phyloP scores from a whole-genome alignment of 805 yeast species.

The Isabelozyma rhagii region DNA sequence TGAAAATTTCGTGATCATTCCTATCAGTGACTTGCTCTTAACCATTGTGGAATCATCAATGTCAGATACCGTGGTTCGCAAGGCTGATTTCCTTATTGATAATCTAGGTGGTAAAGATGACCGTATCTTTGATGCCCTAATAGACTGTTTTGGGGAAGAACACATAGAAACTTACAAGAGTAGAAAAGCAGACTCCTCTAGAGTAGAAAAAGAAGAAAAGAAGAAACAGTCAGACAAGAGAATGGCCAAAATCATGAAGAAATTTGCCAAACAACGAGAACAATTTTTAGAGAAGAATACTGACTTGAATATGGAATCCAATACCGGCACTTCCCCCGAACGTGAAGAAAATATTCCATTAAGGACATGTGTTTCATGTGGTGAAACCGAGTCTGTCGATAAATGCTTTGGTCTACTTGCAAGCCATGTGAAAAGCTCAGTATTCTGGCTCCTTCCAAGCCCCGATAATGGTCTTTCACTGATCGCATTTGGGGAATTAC shows the following conservation, averaged over 20 bases:
- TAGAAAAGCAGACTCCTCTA: slow-evolving; percentile 38
- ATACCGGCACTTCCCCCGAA: slow-evolving; percentile 1
- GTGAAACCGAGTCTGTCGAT: slow-evolving; percentile 43
- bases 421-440: slow-evolving; percentile 42
- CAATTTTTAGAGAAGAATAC: slow-evolving; percentile 41
- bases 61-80: slow-evolving; percentile 45
- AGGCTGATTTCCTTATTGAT: slow-evolving; percentile 58
- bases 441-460: slow-evolving; percentile 47
- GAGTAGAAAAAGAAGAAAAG: slow-evolving; percentile 53
- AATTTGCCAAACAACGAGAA: slow-evolving; percentile 54
- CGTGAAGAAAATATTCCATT: slow-evolving; percentile 9
- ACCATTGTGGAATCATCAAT: slow-evolving; percentile 48
- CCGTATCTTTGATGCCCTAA: slow-evolving; percentile 48
- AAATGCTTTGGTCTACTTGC: slow-evolving; percentile 61
- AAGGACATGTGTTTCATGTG: slow-evolving; percentile 58
- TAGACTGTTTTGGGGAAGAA: slow-evolving; percentile 55
- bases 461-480: slow-evolving; percentile 14
- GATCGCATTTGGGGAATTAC: slow-evolving; percentile 21
- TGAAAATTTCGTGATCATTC: slow-evolving; percentile 49
- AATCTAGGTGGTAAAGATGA: slow-evolving; percentile 47
- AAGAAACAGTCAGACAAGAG: slow-evolving; percentile 60
- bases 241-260: slow-evolving; percentile 58
- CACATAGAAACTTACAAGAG: slow-evolving; percentile 49
- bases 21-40: slow-evolving; percentile 55
- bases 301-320: slow-evolving; percentile 5